Conservation (phyloP, 257 asterid genomes). For the Cinchona pubescens region DNA sequence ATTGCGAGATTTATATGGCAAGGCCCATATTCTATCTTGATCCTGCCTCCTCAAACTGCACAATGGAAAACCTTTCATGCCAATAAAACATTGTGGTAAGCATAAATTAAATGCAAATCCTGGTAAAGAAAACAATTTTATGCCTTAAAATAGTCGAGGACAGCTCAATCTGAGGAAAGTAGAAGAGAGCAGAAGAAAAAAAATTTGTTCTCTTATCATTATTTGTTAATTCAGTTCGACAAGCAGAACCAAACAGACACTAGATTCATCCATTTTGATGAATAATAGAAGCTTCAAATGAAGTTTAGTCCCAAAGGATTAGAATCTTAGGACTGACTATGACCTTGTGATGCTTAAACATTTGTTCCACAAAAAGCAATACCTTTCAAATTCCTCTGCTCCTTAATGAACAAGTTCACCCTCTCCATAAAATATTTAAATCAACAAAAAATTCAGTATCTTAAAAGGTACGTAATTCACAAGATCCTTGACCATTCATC, state of each 20-base stretch:
- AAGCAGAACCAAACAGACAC: background rate
- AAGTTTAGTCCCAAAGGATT: background rate
- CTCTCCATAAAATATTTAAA: background rate
- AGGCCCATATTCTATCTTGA: slow-evolving; percentile 38
- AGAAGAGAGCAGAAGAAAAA: background rate
- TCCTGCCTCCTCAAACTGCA: slow-evolving; percentile 41
- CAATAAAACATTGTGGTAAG: slow-evolving; percentile 25
- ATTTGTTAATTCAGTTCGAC: background rate
- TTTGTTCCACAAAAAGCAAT: slow-evolving; percentile 1
- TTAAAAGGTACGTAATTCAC: too few relatives aligned
- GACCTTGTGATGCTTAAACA: background rate
- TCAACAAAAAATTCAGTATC: background rate
- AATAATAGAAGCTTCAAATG: background rate
- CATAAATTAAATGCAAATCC: slow-evolving; percentile 21
- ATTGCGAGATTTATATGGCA: slow-evolving; percentile 34
- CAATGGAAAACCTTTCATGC: slow-evolving; percentile 37
- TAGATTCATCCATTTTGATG: background rate
- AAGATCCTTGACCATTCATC: background rate
- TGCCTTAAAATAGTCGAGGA: background rate
- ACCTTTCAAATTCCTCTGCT: slow-evolving; percentile 6
- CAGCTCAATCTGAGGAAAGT: background rate
- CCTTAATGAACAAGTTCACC: background rate
- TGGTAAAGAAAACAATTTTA: slow-evolving; percentile 2
- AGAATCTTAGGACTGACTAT: background rate
- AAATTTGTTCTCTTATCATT: background rate